A percentile compares a stretch with the other conserved stretches of the same genome.
phyloP scores from a whole-genome alignment of 768 basidiomycete genomes.

The Crepidotus variabilis region DNA sequence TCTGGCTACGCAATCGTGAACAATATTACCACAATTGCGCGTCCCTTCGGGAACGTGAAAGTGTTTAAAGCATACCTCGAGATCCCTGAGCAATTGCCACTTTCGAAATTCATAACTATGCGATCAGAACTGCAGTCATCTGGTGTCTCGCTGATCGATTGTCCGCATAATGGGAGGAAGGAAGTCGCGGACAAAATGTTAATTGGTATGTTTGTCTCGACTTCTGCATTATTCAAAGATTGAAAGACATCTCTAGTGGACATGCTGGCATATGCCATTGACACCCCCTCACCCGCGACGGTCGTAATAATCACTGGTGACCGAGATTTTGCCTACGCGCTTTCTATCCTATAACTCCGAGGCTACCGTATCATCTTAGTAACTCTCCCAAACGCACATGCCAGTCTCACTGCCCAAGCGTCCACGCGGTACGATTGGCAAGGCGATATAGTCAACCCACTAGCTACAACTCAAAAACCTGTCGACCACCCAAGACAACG shows the following conservation, averaged over 20 bases:
- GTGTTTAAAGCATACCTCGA: slow-evolving; percentile 55
- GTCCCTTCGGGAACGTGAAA: slow-evolving; percentile 41
- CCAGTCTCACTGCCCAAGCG: slow-evolving; percentile 42
- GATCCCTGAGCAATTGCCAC: slow-evolving; percentile 20
- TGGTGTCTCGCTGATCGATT: slow-evolving; percentile 40
- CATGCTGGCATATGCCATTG: slow-evolving; percentile 30
- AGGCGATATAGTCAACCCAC: slow-evolving; percentile 18
- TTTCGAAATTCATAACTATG: slow-evolving; percentile 13
- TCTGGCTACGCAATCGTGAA: slow-evolving; percentile 40
- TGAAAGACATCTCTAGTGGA: background rate
- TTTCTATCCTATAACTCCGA: slow-evolving; percentile 36
- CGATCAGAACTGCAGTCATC: slow-evolving; percentile 44
- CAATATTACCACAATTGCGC: slow-evolving; percentile 41
- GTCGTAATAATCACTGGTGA: slow-evolving; percentile 46
- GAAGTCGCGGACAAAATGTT: slow-evolving; percentile 50
- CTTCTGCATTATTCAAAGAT: background rate
- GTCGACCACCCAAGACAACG: background rate
- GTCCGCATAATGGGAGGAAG: slow-evolving; percentile 31
- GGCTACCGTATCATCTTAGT: slow-evolving; percentile 35
- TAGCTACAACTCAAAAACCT: slow-evolving; percentile 20
- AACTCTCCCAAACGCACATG: slow-evolving; percentile 32
- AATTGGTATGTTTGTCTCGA: slow-evolving; percentile 30
- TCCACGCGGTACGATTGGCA: slow-evolving; percentile 44
- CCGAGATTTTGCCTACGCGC: slow-evolving; percentile 39
- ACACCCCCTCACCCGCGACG: slow-evolving; percentile 40